Evolutionary conservation across 441 rosid genomes (phyloP), one percentile per base, ranked within the genome.

Genomic region (Metrosideros polymorpha): DNA sequence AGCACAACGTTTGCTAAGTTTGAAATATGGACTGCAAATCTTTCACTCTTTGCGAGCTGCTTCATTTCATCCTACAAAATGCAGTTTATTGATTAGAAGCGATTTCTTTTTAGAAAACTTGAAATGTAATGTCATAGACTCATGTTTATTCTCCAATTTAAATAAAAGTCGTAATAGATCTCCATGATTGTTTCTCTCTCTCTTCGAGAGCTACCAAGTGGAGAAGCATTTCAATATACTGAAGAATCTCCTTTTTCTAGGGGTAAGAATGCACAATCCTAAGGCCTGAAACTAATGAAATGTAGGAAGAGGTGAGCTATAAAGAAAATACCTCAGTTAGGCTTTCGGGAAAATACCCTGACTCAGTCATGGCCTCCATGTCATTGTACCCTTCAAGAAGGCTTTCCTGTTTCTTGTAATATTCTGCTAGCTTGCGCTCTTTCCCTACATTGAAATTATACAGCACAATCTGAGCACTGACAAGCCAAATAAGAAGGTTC

Each of bases 1-100:
- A 94, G 91, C 88, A 94, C 93, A 88, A 94, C 6, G 82, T 94
- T 94, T 9, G 96, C 95, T 2, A 53, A 71, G 85, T 94, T 94
- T 35, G 96, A 94, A 51, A 88, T 89, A 7, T 43, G 88, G 12
- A 94, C 86, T 50, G 95, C 96, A 30, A 87, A 3, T 76, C 89
- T 91, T 89, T 92, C 96, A 5, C 77, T 86, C 85, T 84, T 93
- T 27, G 87, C 93, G 6, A 93, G 87, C 47, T 90, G 85, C 85
- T 89, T 87, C 89, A 52, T 53, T 87, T 94, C 95, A 49, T 86
- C 89, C 93, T 93, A 42, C 45, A 19, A 29, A n/a, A 66, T 18
- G 77, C 77, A 35, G 12, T 35, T 66, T 45, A 32, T 39, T 66
- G 42, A 66, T 66, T 9, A 66, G 43, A 9, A 66, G 77, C 77